Conservation (phyloP, 75 land plant genomes). For the Larix kaempferi region DNA sequence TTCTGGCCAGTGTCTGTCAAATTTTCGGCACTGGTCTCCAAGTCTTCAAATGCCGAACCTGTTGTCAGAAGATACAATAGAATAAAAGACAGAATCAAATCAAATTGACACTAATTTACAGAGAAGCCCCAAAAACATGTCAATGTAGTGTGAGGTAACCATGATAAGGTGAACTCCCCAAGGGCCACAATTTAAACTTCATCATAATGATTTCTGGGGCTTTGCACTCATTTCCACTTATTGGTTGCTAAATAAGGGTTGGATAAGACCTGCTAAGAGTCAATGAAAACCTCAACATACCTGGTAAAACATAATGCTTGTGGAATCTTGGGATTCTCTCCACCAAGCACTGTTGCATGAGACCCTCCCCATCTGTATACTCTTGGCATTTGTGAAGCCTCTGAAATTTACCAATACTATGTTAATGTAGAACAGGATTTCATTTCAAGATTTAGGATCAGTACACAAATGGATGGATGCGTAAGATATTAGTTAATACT, state of each 20-base stretch:
- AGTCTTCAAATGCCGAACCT: background rate
- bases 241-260: background rate
- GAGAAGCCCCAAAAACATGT: background rate
- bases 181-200: background rate
- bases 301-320: slow-evolving; percentile 72
- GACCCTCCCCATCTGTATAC: slow-evolving; percentile 49
- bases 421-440: background rate
- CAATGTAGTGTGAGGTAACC: background rate
- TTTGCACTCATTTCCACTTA: slow-evolving; percentile 4
- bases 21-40: background rate
- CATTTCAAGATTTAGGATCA: background rate
- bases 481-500: background rate
- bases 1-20: background rate
- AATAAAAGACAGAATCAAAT: background rate
- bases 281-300: slow-evolving; percentile 15
- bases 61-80: background rate
- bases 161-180: background rate
- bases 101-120: background rate
- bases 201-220: background rate
- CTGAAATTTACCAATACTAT: slow-evolving; percentile 18
- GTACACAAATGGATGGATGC: background rate
- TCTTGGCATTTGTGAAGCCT: slow-evolving; percentile 56
- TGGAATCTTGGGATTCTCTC: slow-evolving; percentile 55
- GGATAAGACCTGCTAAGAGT: background rate
- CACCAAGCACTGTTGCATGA: slow-evolving; percentile 57